phyloP scores from a whole-genome alignment of 1,284 basidiomycete species.

The Malassezia dermatis region DNA sequence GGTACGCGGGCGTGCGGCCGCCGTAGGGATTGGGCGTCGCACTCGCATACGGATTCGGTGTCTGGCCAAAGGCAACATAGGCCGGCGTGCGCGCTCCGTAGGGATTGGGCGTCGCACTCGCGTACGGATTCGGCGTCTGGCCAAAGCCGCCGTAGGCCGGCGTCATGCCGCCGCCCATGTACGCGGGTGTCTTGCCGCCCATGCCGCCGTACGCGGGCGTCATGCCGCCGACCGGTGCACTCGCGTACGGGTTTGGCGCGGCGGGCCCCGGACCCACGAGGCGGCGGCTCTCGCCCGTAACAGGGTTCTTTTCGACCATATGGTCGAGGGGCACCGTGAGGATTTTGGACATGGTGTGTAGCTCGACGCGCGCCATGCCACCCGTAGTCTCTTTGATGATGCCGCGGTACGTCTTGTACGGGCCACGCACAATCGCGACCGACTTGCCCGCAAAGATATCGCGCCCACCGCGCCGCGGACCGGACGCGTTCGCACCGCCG shows the following conservation, averaged over 20 bases:
- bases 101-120: constrained; percentile 10
- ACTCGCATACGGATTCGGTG: constrained; percentile 21
- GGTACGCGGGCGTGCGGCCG: constrained; percentile 41
- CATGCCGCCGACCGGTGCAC: constrained; percentile 10
- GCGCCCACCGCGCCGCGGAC: constrained; percentile 25
- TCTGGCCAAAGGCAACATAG: constrained; percentile 4
- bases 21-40: constrained; percentile 14
- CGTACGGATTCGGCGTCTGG: constrained; percentile 6
- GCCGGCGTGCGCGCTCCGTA: constrained; percentile 1
- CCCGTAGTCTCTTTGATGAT: constrained; percentile 93
- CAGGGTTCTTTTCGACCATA: constrained; percentile 59
- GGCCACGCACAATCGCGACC: constrained; percentile 74
- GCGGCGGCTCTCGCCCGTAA: constrained; percentile 31
- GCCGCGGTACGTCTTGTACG: constrained; percentile 82
- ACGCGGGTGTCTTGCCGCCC: constrained; percentile 11
- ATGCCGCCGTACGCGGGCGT: constrained; percentile 22
- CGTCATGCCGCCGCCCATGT: constrained; percentile 24
- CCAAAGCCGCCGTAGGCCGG: constrained; percentile 26
- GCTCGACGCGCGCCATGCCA: constrained; percentile 73
- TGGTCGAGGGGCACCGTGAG: constrained; percentile 74
- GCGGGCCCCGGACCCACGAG: constrained; percentile 15
- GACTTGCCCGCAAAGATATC: constrained; percentile 72
- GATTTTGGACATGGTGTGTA: constrained; percentile 79
- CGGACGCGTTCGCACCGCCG: constrained; percentile 31
- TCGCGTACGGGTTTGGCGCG: constrained; percentile 22